Percentiles rank a stretch among this genome's conserved stretches.
Evolutionary conservation across 306 rosid genomes (phyloP).

Genomic region (Begonia fuchsioides): DNA sequence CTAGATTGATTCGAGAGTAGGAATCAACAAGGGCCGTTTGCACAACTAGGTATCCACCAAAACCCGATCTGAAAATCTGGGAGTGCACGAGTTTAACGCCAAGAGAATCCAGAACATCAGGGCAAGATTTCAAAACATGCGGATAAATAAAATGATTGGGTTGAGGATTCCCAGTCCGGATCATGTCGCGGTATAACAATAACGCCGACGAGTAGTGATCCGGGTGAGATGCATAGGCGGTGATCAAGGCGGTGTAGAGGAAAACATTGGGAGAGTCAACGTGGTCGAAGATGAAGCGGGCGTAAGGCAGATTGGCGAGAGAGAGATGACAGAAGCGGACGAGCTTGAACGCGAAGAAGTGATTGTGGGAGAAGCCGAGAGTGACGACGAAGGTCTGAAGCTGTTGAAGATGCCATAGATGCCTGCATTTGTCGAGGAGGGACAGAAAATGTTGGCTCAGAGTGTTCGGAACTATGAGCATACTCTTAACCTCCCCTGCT

Average conservation of each 20-base stretch:
- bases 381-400: constrained; percentile 39
- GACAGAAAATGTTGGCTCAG: constrained; percentile 17
- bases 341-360: constrained; percentile 62
- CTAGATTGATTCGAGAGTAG: constrained; percentile 20
- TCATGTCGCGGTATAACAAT: constrained; percentile 33
- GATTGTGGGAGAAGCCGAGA: constrained; percentile 50
- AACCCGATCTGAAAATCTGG: constrained; percentile 49
- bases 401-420: constrained; percentile 49
- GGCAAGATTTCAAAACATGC: constrained; percentile 35
- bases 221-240: constrained; percentile 40
- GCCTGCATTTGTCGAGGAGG: constrained; percentile 29
- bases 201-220: constrained; percentile 18
- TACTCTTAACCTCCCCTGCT: neutral
- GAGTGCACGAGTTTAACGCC: constrained; percentile 27
- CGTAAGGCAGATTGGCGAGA: constrained; percentile 39
- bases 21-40: constrained; percentile 49
- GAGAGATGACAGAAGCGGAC: constrained; percentile 41
- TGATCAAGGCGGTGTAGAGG: constrained; percentile 58
- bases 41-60: constrained; percentile 40
- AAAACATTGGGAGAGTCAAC: constrained; percentile 36
- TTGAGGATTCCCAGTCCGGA: constrained; percentile 12
- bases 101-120: constrained; percentile 15
- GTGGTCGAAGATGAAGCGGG: constrained; percentile 42
- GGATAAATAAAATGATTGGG: constrained; percentile 61
- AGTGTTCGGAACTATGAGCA: constrained; percentile 3